phyloP scores from a whole-genome alignment of 768 basidiomycete species.

The Chalciporus piperatus region DNA sequence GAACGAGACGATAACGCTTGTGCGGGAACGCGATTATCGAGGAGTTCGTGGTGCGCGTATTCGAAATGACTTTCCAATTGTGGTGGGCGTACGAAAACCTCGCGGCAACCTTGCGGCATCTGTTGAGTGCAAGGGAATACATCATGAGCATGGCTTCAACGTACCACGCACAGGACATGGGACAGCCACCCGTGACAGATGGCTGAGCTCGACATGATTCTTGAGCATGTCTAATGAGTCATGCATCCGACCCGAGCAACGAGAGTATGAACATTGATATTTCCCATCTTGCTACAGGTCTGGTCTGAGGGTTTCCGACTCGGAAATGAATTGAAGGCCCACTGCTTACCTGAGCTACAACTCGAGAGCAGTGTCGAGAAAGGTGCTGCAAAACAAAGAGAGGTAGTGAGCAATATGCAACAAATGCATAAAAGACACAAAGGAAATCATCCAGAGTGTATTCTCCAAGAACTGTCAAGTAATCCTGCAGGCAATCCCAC shows the following conservation, averaged over 20 bases:
- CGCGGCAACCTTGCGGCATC: constrained; percentile 19
- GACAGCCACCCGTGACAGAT: constrained; percentile 28
- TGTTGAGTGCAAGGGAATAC: constrained; percentile 5
- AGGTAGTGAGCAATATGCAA: constrained; percentile 8
- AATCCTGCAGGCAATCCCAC: constrained; percentile 19
- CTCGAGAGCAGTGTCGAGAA: constrained; percentile 22
- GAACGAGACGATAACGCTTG: constrained; percentile 21
- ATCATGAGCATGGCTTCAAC: not conserved
- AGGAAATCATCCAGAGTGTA: not conserved
- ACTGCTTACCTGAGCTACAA: constrained; percentile 11
- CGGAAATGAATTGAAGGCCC: not conserved
- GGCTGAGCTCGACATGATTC: constrained; percentile 30
- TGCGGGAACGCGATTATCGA: constrained; percentile 7
- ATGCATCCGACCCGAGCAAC: constrained; percentile 29
- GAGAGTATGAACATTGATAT: constrained; percentile 24
- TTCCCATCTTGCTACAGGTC: constrained; percentile 21
- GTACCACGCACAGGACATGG: constrained; percentile 25
- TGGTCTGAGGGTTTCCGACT: not conserved
- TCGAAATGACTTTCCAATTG: constrained; percentile 27
- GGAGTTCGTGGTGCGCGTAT: constrained; percentile 19
- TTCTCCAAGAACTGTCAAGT: constrained; percentile 18
- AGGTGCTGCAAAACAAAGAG: constrained; percentile 21
- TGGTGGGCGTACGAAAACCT: constrained; percentile 22
- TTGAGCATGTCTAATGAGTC: constrained; percentile 16
- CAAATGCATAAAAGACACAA: not conserved